phyloP scores from a whole-genome alignment of 2,329 filamentous ascomycete genomes.

The Stagonosporopsis chrysanthemi region DNA sequence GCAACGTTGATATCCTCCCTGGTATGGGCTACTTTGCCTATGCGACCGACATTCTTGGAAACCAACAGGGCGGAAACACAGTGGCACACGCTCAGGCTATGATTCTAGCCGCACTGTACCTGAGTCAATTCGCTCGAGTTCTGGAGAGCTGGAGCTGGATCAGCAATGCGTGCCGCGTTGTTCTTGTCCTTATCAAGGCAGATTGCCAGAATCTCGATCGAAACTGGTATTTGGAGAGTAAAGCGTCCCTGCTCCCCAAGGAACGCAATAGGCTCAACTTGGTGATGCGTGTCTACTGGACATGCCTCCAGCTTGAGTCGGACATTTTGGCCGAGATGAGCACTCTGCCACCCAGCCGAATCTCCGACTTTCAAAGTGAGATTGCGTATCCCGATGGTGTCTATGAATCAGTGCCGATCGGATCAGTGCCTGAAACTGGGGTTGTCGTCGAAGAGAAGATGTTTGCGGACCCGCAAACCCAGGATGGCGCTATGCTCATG shows the following conservation, averaged over 20 bases:
- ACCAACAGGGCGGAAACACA: constrained; percentile 78
- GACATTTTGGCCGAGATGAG: constrained; percentile 90
- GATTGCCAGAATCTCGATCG: constrained; percentile 44
- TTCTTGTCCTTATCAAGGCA: constrained; percentile 78
- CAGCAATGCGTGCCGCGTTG: constrained; percentile 65
- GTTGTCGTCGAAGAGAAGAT: constrained; percentile 14
- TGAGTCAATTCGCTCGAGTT: constrained; percentile 85
- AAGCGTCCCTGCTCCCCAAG: constrained; percentile 26
- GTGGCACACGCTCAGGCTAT: constrained; percentile 85
- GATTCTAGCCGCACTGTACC: constrained; percentile 85
- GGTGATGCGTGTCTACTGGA: constrained; percentile 80
- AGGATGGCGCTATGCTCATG: constrained; percentile 57
- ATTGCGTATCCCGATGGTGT: constrained; percentile 73
- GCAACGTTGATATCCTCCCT: constrained; percentile 85
- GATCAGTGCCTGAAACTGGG: constrained; percentile 8
- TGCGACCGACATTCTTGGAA: constrained; percentile 85
- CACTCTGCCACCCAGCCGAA: constrained; percentile 65
- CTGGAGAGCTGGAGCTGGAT: constrained; percentile 84
- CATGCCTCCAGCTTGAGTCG: constrained; percentile 89
- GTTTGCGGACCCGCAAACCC: constrained; percentile 18
- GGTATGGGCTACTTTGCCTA: constrained; percentile 89
- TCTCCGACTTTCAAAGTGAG: constrained; percentile 63
- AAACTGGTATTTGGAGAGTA: constrained; percentile 28
- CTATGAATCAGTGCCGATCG: constrained; percentile 47
- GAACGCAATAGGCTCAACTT: constrained; percentile 49